phyloP scores from a whole-genome alignment of 345 rosid genomes.

The Iberis pinnata region DNA sequence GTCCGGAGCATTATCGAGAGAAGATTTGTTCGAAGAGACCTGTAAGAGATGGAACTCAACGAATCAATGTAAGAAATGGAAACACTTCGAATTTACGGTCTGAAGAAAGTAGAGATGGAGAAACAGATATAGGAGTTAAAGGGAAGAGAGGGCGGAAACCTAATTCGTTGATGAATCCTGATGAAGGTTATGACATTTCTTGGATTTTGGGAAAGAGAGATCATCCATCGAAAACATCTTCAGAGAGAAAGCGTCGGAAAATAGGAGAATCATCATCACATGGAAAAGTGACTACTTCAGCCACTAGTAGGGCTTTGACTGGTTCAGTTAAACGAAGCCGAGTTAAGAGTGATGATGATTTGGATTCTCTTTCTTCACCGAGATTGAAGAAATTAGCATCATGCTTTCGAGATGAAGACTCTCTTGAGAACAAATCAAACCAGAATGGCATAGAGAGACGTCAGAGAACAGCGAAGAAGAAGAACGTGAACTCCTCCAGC shows the following conservation, averaged over 20 bases:
- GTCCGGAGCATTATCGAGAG: slow-evolving; percentile 3
- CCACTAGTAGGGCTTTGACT: slow-evolving; percentile 25
- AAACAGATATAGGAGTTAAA: slow-evolving; percentile 24
- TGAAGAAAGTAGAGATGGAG: slow-evolving; percentile 32
- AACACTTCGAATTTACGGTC: slow-evolving; percentile 13
- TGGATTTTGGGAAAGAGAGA: slow-evolving; percentile 36
- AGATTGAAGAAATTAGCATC: slow-evolving; percentile 17
- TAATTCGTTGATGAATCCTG: slow-evolving; percentile 65
- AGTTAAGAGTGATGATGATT: slow-evolving; percentile 32
- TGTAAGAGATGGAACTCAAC: slow-evolving; percentile 14
- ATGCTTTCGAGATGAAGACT: slow-evolving; percentile 26
- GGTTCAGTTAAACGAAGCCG: slow-evolving; percentile 32
- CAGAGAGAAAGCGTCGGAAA: slow-evolving; percentile 20
- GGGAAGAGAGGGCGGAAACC: slow-evolving; percentile 63
- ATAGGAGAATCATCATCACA: slow-evolving; percentile 30
- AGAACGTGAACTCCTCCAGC: slow-evolving; percentile 11
- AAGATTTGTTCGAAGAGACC: slow-evolving; percentile 12
- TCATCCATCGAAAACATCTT: slow-evolving; percentile 19
- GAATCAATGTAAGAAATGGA: slow-evolving; percentile 11
- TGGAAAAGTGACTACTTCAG: slow-evolving; percentile 20
- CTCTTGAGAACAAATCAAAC: slow-evolving; percentile 30
- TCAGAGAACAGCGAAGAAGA: slow-evolving; percentile 22
- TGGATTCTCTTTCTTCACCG: slow-evolving; percentile 31
- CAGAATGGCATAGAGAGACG: slow-evolving; percentile 16
- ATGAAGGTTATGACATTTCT: slow-evolving; percentile 56